phyloP scores from a whole-genome alignment of 208 protist genomes.

The Vickermania ingenoplastis region DNA sequence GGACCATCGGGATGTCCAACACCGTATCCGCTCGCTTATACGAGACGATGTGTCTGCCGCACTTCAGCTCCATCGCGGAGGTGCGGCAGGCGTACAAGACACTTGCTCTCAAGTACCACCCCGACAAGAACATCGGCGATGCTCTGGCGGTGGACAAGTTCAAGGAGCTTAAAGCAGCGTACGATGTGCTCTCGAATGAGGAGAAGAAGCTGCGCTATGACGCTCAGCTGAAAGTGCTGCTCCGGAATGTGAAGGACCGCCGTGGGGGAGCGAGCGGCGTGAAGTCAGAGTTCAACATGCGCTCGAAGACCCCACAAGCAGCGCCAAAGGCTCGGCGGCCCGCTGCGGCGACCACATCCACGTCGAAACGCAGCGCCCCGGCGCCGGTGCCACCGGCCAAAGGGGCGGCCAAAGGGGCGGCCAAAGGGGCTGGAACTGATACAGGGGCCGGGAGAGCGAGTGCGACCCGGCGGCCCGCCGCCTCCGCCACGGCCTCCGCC shows the following conservation, averaged over 20 bases:
- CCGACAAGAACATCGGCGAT: slow-evolving; percentile 91
- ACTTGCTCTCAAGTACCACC: slow-evolving; percentile 92
- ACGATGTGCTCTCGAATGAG: slow-evolving; percentile 93
- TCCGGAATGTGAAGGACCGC: slow-evolving; percentile 21
- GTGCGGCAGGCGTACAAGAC: slow-evolving; percentile 91
- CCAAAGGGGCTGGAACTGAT: too few relatives aligned
- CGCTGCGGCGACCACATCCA: not conserved
- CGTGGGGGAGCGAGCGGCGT: not conserved
- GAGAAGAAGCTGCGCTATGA: slow-evolving; percentile 95
- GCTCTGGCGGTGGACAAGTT: slow-evolving; percentile 77
- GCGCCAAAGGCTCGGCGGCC: not conserved
- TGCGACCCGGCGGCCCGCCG: not conserved
- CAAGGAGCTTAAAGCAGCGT: slow-evolving; percentile 88
- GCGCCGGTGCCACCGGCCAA: not conserved
- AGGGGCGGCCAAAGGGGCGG: too few relatives aligned
- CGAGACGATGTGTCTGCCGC: slow-evolving; percentile 67
- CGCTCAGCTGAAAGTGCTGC: slow-evolving; percentile 39
- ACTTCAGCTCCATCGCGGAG: slow-evolving; percentile 75
- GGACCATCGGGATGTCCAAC: not conserved
- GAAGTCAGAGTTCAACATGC: not conserved
- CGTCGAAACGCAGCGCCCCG: too few relatives aligned
- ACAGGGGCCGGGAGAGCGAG: too few relatives aligned
- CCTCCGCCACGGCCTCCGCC: not conserved
- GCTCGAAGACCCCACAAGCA: not conserved
- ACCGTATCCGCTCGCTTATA: slow-evolving; percentile 42